Evolutionary conservation across 2,329 filamentous ascomycete genomes (phyloP).

Genomic region (Talaromyces sp.): DNA sequence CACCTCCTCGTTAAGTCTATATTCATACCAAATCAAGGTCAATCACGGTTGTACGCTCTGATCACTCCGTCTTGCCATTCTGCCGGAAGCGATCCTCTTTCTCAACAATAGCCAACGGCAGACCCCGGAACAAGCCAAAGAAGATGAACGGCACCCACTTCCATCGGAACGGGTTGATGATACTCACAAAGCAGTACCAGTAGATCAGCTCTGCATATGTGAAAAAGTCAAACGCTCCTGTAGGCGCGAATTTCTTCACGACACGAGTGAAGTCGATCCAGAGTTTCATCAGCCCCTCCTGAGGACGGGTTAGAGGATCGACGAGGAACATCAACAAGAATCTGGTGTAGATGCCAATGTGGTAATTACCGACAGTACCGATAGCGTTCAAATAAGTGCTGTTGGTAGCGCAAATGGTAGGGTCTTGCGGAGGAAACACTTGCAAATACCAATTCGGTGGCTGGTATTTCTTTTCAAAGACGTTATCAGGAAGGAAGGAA

Average conservation of each 20-base stretch:
- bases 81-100: conserved; percentile 58
- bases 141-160: conserved; percentile 86
- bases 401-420: conserved; percentile 75
- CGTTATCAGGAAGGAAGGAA: conserved; percentile 67
- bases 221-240: conserved; percentile 80
- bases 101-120: conserved; percentile 65
- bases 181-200: conserved; percentile 78
- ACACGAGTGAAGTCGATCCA: conserved; percentile 82
- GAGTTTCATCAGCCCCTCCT: conserved; percentile 69
- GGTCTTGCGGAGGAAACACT: conserved; percentile 72
- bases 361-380: conserved; percentile 79
- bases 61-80: conserved; percentile 16
- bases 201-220: conserved; percentile 80
- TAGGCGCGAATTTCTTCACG: conserved; percentile 67
- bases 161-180: conserved; percentile 81
- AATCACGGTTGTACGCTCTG: background rate
- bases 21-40: background rate
- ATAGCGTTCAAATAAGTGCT: conserved; percentile 78
- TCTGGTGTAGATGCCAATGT: conserved; percentile 84
- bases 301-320: conserved; percentile 71
- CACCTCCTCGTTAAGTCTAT: background rate
- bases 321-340: conserved; percentile 82
- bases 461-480: conserved; percentile 67
- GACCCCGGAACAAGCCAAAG: conserved; percentile 63
- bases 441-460: conserved; percentile 88